Percentiles rank a stretch among this genome's conserved stretches.
phyloP scores from a whole-genome alignment of 1,139 yeast species.

The Suhomyces atakaporum region DNA sequence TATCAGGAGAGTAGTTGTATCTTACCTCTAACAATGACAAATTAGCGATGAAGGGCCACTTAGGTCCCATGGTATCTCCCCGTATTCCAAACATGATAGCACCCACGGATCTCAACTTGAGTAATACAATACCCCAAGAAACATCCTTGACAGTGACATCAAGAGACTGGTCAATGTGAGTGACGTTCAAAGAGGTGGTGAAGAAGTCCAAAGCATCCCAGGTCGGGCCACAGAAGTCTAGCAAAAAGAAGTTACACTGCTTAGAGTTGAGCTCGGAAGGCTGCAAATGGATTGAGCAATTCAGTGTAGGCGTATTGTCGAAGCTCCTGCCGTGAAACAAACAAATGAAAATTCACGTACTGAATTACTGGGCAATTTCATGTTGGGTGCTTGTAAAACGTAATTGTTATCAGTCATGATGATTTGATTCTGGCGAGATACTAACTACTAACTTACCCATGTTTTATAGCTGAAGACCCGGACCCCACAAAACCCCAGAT shows the following conservation, averaged over 20 bases:
- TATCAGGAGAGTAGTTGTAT: constrained; percentile 49
- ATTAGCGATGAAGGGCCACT: constrained; percentile 40
- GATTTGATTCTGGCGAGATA: no score
- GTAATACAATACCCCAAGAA: constrained; percentile 47
- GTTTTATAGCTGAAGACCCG: no score
- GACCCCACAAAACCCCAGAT: no score
- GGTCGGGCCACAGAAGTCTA: constrained; percentile 43
- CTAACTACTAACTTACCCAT: no score
- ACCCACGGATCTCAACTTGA: constrained; percentile 48
- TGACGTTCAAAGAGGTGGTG: constrained; percentile 38
- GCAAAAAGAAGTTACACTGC: constrained; percentile 40
- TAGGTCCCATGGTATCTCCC: constrained; percentile 42
- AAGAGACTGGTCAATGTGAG: constrained; percentile 32
- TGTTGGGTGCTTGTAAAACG: constrained; percentile 36
- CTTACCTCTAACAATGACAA: constrained; percentile 50
- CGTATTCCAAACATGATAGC: constrained; percentile 40
- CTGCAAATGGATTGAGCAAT: constrained; percentile 37
- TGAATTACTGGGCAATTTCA: constrained; percentile 29
- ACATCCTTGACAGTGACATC: constrained; percentile 29
- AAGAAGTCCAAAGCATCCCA: constrained; percentile 49
- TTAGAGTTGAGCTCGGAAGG: constrained; percentile 31
- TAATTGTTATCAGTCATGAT: no score
- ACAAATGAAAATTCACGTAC: constrained; percentile 34
- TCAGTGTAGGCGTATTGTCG: constrained; percentile 30
- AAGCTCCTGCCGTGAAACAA: constrained; percentile 35